These are phyloP conservation scores for Penicillium longicatenatum DNA, from an alignment of 495 filamentous ascomycete genomes.

Conservation along the genomic window DNA sequence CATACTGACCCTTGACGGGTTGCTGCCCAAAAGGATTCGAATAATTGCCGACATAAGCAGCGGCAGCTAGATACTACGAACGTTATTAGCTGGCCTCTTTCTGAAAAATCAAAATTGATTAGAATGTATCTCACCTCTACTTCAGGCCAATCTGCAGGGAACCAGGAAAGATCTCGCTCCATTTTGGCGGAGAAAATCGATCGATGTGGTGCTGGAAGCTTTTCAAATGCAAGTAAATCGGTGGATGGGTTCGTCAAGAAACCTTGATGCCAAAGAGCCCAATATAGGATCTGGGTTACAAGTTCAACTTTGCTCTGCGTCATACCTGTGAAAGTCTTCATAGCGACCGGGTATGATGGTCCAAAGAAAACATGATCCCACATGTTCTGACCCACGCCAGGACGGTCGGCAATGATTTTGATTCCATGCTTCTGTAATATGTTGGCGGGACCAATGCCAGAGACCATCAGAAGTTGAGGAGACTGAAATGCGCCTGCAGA, in stretches of 20 bases:
- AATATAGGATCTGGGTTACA: conserved; percentile 10
- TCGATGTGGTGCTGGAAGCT: conserved; percentile 31
- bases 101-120: not conserved
- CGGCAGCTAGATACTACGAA: conserved; percentile 34
- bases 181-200: conserved; percentile 22
- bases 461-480: conserved; percentile 24
- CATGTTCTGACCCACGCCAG: conserved; percentile 54
- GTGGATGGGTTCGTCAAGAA: conserved; percentile 43
- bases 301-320: conserved; percentile 13
- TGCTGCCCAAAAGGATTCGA: conserved; percentile 38
- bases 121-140: conserved; percentile 39
- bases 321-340: conserved; percentile 35
- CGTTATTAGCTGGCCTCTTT: no score
- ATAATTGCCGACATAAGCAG: conserved; percentile 44
- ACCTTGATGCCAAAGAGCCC: conserved; percentile 26
- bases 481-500: conserved; percentile 21
- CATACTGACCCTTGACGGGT: conserved; percentile 50
- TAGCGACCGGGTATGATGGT: conserved; percentile 33
- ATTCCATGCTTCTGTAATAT: conserved; percentile 40
- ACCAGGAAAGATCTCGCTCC: conserved; percentile 35
- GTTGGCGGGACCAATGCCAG: conserved; percentile 46
- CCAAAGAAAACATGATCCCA: conserved; percentile 42
- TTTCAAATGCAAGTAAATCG: conserved; percentile 54
- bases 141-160: conserved; percentile 60
- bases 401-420: conserved; percentile 38